Conservation (phyloP, 164 flowering plant species). For the Kingdonia uniflora region DNA sequence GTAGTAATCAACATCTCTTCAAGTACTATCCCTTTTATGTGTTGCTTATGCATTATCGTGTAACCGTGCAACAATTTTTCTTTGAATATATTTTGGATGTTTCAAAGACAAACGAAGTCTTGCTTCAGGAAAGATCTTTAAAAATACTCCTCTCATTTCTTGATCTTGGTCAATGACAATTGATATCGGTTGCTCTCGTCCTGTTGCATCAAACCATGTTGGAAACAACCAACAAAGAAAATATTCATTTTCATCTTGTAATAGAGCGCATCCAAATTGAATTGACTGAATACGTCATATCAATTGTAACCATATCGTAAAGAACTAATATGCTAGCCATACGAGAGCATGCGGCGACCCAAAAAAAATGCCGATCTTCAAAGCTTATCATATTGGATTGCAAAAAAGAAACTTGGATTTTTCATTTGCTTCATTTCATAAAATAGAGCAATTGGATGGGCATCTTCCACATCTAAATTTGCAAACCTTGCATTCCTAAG, state of each 20-base stretch:
- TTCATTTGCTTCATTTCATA: background rate
- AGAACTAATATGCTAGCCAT: background rate
- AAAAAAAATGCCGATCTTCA: background rate
- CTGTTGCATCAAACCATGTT: background rate
- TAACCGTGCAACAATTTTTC: too few relatives aligned
- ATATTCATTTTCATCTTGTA: background rate
- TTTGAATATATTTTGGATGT: too few relatives aligned
- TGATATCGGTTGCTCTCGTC: background rate
- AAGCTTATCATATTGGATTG: background rate
- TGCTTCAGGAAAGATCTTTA: background rate
- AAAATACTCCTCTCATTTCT: background rate
- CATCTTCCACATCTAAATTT: background rate
- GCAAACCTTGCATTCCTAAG: background rate
- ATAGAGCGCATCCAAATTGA: background rate
- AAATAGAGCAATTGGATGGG: background rate
- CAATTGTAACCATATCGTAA: background rate
- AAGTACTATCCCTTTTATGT: background rate
- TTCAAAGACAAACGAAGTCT: background rate
- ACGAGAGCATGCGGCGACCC: background rate
- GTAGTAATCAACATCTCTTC: background rate
- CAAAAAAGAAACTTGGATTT: background rate
- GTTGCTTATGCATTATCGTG: too few relatives aligned
- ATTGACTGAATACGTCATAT: background rate
- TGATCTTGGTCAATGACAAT: background rate
- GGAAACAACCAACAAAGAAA: background rate